Base-by-base conservation (phyloP, 768 basidiomycete species). In the Amanita jacksonii region DNA sequence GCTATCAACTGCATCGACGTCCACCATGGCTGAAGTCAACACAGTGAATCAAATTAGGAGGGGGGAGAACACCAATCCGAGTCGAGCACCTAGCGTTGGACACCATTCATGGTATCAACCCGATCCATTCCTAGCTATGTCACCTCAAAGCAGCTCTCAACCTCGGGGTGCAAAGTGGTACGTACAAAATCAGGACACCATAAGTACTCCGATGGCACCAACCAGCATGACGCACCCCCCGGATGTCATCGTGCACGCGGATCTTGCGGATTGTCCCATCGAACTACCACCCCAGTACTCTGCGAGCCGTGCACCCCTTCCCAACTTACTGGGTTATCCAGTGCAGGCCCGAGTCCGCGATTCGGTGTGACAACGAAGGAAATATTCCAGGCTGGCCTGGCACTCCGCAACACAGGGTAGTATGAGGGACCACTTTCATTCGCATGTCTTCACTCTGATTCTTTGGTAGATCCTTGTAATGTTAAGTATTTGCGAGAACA, bases 201-300 rank as follows among this genome's bases (percentile, higher is more conserved):
- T 28, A 8, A 15, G 20, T 13, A 19, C 28, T 30, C 35, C 24
- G 8, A 20, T 24, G 23, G 22, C 23, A 27, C 23, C 8, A n/a
- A 44, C 35, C 6, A 39, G 24, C 33, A 34, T 27, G 9, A 36
- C 34, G 19, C 16, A 31, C 13, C 44, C 44, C 5, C 38, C 44
- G 3, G 37, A 51, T 12, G 36, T 62, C 22, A 53, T 62, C 16
- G 41, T 57, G n/a, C 60, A 62, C 20, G 56, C 53, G 7, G 60
- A 62, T 49, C 58, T 60, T 30, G 53, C 55, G 25, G 61, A 59
- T 25, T 23, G 33, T 39, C 56, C 52, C 4, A 47, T 58, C 18
- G 60, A 62, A 28, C 37, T 60, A n/a, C 62, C 62, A 9, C 62
- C 62, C 13, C 55, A 56, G 43, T 63, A 63, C 27, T 57, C 58